These are phyloP conservation scores for Wickerhamiella pararugosa DNA, from an alignment of 1,139 yeast genomes.

Conservation along the genomic window DNA sequence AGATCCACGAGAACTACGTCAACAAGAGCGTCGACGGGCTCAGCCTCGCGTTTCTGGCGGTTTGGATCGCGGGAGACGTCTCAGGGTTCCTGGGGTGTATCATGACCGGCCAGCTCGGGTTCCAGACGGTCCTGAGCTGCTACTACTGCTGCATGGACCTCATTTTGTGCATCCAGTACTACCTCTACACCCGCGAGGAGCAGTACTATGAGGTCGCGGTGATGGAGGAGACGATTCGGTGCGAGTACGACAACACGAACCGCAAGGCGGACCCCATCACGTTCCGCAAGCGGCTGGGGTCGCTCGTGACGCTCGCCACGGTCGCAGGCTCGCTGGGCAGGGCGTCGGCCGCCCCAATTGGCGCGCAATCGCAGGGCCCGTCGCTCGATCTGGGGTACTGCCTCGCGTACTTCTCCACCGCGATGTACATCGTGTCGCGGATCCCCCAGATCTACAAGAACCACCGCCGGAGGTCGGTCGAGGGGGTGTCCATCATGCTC, in stretches of 20 bases:
- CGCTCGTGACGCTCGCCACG: constrained; percentile 11
- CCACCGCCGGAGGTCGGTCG: constrained; percentile 60
- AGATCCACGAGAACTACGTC: constrained; percentile 57
- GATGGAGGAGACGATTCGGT: not conserved
- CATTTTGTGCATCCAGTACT: constrained; percentile 58
- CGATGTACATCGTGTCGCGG: constrained; percentile 61
- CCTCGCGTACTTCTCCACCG: constrained; percentile 73
- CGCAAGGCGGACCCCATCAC: constrained; percentile 8
- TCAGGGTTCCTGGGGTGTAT: constrained; percentile 69
- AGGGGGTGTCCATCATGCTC: constrained; percentile 66
- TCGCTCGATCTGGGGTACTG: constrained; percentile 32
- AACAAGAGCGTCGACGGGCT: constrained; percentile 78
- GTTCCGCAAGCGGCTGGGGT: constrained; percentile 11
- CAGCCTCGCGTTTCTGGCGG: constrained; percentile 54
- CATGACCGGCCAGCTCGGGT: constrained; percentile 56
- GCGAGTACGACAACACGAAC: constrained; percentile 13
- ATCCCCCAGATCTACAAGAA: constrained; percentile 76
- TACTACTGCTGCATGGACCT: constrained; percentile 66
- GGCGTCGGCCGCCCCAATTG: constrained; percentile 9
- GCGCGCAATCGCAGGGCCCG: constrained; percentile 4
- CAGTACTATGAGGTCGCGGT: constrained; percentile 4
- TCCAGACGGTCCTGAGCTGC: constrained; percentile 59
- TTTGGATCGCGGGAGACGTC: constrained; percentile 80
- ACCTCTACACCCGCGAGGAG: constrained; percentile 37
- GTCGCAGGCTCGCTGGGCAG: constrained; percentile 9